Evolutionary conservation across 139 green algal genomes (phyloP).

Genomic region (Edaphochlamys debaryana): DNA sequence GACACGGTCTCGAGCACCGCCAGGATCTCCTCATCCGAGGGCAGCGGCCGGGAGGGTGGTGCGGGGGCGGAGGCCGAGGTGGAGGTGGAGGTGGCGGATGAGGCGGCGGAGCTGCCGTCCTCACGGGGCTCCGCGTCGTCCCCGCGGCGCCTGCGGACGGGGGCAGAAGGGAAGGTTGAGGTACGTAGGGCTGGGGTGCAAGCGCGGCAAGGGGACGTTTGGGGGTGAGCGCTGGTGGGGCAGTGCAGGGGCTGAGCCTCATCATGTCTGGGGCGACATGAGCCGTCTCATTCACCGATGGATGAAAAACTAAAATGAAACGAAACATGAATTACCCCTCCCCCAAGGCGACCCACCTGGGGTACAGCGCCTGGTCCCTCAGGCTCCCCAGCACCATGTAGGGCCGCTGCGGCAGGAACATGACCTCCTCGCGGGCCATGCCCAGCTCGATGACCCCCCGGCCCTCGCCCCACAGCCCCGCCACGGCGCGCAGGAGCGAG

Average conservation of each 20-base stretch:
- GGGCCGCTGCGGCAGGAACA: slow-evolving; percentile 94
- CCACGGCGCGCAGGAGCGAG: slow-evolving; percentile 86
- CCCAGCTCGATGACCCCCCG: slow-evolving; percentile 63
- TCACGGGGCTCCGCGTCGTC: background rate
- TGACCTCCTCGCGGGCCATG: slow-evolving; percentile 34
- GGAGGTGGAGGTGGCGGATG: background rate
- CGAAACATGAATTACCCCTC: too few species aligned
- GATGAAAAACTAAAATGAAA: too few species aligned
- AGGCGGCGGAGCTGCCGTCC: background rate
- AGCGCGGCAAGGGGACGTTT: too few species aligned
- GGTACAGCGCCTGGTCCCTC: slow-evolving; percentile 91
- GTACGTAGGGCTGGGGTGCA: too few species aligned
- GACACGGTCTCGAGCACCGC: slow-evolving; percentile 70
- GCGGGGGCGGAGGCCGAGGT: background rate
- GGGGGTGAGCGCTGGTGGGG: too few species aligned
- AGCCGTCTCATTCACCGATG: too few species aligned
- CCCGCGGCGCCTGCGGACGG: too few species aligned
- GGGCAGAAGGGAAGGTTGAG: too few species aligned
- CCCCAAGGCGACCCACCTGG: slow-evolving; percentile 77
- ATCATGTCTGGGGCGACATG: too few species aligned
- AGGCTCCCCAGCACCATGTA: slow-evolving; percentile 97
- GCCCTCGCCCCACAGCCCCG: slow-evolving; percentile 90
- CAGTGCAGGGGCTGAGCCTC: too few species aligned
- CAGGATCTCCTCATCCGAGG: slow-evolving; percentile 76
- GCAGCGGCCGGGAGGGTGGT: slow-evolving; percentile 31